Conservation (phyloP, 768 basidiomycete species). For the Piloderma croceum region DNA sequence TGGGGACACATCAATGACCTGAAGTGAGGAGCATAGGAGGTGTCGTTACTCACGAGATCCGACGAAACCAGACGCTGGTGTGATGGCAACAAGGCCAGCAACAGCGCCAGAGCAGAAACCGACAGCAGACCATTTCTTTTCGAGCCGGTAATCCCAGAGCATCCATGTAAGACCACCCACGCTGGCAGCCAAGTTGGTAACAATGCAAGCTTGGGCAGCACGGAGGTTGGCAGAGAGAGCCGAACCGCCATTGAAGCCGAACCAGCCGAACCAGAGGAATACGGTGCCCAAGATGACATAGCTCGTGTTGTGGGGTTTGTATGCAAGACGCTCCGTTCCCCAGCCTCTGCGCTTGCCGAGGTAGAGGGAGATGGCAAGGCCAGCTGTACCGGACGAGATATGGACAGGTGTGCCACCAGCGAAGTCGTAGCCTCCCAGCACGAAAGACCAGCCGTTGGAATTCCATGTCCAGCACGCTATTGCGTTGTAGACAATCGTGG, state of each 20-base stretch:
- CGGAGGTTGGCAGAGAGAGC: constrained; percentile 54
- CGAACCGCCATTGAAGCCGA: constrained; percentile 57
- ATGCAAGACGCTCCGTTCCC: constrained; percentile 84
- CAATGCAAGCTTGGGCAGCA: constrained; percentile 55
- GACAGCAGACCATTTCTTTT: constrained; percentile 58
- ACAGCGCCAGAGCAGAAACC: constrained; percentile 67
- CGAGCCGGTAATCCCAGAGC: constrained; percentile 55
- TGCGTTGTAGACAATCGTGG: constrained; percentile 85
- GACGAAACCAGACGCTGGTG: constrained; percentile 40
- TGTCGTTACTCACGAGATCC: constrained; percentile 29
- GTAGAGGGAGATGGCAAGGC: constrained; percentile 84
- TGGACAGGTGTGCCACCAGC: constrained; percentile 97
- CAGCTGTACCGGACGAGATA: constrained; percentile 89
- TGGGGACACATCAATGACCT: not conserved
- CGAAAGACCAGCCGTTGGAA: constrained; percentile 64
- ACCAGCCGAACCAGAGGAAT: constrained; percentile 64
- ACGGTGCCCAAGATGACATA: constrained; percentile 63
- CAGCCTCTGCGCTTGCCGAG: constrained; percentile 90
- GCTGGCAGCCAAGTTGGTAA: constrained; percentile 55
- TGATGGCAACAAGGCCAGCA: constrained; percentile 46
- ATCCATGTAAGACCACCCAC: constrained; percentile 54
- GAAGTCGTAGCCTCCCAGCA: constrained; percentile 83
- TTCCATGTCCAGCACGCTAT: constrained; percentile 99
- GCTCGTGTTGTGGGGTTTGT: constrained; percentile 70
- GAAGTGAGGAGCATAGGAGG: not conserved